A percentile compares a stretch with the other conserved stretches of the same genome.
These are phyloP conservation scores for Phytophthora cajani DNA, from an alignment of 352 stramenopile genomes.

Conservation along the genomic window DNA sequence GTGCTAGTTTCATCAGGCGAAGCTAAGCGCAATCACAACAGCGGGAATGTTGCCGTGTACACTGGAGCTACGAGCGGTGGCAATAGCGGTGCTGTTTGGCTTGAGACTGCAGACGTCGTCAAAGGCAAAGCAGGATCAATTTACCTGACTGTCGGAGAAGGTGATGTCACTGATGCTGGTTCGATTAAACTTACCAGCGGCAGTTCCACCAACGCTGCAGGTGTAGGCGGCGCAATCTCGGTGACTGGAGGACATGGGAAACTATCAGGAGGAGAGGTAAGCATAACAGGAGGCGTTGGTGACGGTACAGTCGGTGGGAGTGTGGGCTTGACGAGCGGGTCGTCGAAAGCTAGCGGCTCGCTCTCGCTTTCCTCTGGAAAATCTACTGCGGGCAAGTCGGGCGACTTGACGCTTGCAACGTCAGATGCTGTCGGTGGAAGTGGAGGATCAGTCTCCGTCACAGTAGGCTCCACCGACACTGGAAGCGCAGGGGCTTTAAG, in stretches of 20 bases:
- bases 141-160: conserved; percentile 19
- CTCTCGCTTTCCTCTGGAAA: conserved; percentile 26
- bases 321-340: conserved; percentile 30
- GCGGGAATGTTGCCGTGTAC: conserved; percentile 33
- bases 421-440: conserved; percentile 18
- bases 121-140: conserved; percentile 37
- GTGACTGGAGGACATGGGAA: conserved; percentile 24
- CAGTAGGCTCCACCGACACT: conserved; percentile 22
- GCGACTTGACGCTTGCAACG: conserved; percentile 22
- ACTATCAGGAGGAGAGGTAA: conserved; percentile 18
- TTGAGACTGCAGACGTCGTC: conserved; percentile 33
- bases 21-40: conserved; percentile 16
- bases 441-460: conserved; percentile 26
- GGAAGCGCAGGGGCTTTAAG: conserved; percentile 19
- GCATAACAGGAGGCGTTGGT: conserved; percentile 24
- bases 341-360: conserved; percentile 29
- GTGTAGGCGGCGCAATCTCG: conserved; percentile 24
- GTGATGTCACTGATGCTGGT: conserved; percentile 9
- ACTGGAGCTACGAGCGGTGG: conserved; percentile 29
- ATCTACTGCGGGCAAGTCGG: conserved; percentile 20
- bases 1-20: conserved; percentile 27
- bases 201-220: conserved; percentile 1
- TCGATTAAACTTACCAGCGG: conserved; percentile 16
- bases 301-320: conserved; percentile 27
- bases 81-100: conserved; percentile 32